Percentiles rank a stretch among this genome's conserved stretches.
These are phyloP conservation scores for Zygosaccharomyces sapae DNA, from an alignment of 1,139 yeast species.

Conservation along the genomic window DNA sequence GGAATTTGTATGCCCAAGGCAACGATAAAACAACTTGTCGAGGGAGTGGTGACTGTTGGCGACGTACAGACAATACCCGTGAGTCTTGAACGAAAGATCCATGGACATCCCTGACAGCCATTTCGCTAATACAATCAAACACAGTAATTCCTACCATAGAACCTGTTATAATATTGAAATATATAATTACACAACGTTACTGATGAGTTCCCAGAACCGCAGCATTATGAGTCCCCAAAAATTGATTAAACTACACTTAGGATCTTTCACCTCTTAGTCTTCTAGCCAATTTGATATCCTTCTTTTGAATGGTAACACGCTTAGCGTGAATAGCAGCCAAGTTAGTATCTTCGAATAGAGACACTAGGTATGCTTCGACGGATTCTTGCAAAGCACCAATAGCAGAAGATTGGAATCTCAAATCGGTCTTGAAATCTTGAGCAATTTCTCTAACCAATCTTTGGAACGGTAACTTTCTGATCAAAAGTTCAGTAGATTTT, in stretches of 20 bases:
- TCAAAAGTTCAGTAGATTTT: slow-evolving; percentile 92
- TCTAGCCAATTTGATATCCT: slow-evolving; percentile 98
- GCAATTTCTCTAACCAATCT: slow-evolving; percentile 98
- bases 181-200: neutral
- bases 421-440: slow-evolving; percentile 96
- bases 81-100: no score
- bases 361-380: slow-evolving; percentile 92
- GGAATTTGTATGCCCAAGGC: no score
- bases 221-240: neutral
- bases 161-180: neutral
- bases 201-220: neutral
- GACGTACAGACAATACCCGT: no score
- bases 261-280: slow-evolving; percentile 98
- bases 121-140: neutral
- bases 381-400: slow-evolving; percentile 99
- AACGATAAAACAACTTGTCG: no score
- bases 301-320: slow-evolving; percentile 99
- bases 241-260: neutral
- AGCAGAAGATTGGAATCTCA: slow-evolving; percentile 97
- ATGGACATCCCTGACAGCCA: neutral
- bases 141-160: neutral
- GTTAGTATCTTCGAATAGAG: slow-evolving; percentile 93
- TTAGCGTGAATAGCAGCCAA: slow-evolving; percentile 99
- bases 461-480: slow-evolving; percentile 98
- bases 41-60: no score